phyloP scores from a whole-genome alignment of 768 basidiomycete genomes.

The Mrakia hoshinonis region DNA sequence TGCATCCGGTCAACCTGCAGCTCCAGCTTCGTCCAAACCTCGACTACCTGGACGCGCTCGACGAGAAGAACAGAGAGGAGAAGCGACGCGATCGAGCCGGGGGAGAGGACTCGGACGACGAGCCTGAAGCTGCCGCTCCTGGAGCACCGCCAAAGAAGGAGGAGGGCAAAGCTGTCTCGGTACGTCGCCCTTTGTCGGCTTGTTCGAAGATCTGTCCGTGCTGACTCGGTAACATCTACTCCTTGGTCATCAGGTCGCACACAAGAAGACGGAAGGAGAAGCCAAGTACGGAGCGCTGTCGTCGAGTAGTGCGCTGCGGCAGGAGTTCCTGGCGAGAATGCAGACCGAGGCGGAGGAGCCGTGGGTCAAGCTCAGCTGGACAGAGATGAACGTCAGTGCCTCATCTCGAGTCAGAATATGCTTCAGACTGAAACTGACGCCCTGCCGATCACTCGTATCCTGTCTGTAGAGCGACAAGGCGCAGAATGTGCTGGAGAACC shows the following conservation, averaged over 20 bases:
- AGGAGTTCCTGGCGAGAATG: constrained; percentile 12
- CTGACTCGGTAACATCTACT: neutral
- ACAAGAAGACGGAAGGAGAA: constrained; percentile 25
- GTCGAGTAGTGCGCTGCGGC: constrained; percentile 1
- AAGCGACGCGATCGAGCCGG: constrained; percentile 26
- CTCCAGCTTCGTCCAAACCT: constrained; percentile 40
- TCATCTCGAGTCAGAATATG: neutral
- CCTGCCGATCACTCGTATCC: neutral
- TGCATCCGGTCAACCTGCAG: constrained; percentile 39
- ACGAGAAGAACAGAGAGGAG: constrained; percentile 31
- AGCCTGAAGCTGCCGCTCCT: constrained; percentile 33
- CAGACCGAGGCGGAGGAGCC: constrained; percentile 22
- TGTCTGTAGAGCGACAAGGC: constrained; percentile 14
- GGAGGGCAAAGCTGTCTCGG: constrained; percentile 28
- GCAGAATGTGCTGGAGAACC: neutral
- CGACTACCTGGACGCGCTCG: constrained; percentile 39
- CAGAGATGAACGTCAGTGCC: constrained; percentile 5
- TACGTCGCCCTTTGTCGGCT: constrained; percentile 3
- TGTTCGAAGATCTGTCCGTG: neutral
- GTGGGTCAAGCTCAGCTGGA: constrained; percentile 26
- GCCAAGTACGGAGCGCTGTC: constrained; percentile 11
- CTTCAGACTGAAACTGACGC: neutral
- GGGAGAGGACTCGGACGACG: constrained; percentile 33
- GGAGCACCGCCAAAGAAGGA: constrained; percentile 17
- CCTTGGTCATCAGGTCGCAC: neutral